These are phyloP conservation scores for Albugo laibachii DNA, from an alignment of 352 stramenopile genomes.

Conservation along the genomic window DNA sequence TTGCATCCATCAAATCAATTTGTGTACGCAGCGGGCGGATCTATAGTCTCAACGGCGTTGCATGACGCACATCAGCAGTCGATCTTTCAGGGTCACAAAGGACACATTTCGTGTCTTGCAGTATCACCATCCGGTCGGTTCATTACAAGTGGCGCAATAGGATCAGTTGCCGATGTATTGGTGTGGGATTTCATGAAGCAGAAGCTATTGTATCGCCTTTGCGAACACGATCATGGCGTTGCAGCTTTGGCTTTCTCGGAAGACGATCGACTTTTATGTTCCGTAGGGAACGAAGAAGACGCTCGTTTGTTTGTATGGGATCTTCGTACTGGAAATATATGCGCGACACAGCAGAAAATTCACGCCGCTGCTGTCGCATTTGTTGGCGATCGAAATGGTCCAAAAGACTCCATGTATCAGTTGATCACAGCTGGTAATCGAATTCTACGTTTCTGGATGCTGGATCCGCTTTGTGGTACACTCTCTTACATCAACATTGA, in stretches of 20 bases:
- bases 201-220: slow-evolving; percentile 59
- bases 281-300: slow-evolving; percentile 57
- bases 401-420: slow-evolving; percentile 74
- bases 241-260: slow-evolving; percentile 77
- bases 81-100: slow-evolving; percentile 73
- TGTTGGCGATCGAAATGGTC: slow-evolving; percentile 80
- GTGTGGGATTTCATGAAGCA: slow-evolving; percentile 75
- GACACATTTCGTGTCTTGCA: slow-evolving; percentile 54
- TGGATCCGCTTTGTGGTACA: slow-evolving; percentile 73
- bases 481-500: slow-evolving; percentile 50
- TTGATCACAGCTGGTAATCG: slow-evolving; percentile 70
- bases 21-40: slow-evolving; percentile 74
- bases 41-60: slow-evolving; percentile 57
- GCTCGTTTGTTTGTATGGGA: slow-evolving; percentile 83
- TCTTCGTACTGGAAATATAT: slow-evolving; percentile 72
- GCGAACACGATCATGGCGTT: slow-evolving; percentile 83
- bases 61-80: slow-evolving; percentile 62
- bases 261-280: slow-evolving; percentile 76
- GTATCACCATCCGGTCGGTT: slow-evolving; percentile 57
- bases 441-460: slow-evolving; percentile 61
- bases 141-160: slow-evolving; percentile 70
- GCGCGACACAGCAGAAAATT: slow-evolving; percentile 61
- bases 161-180: slow-evolving; percentile 67
- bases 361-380: slow-evolving; percentile 47
- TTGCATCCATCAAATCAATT: slow-evolving; percentile 55